phyloP scores from a whole-genome alignment of 805 yeast genomes.

The Barnettozyma vustinii region DNA sequence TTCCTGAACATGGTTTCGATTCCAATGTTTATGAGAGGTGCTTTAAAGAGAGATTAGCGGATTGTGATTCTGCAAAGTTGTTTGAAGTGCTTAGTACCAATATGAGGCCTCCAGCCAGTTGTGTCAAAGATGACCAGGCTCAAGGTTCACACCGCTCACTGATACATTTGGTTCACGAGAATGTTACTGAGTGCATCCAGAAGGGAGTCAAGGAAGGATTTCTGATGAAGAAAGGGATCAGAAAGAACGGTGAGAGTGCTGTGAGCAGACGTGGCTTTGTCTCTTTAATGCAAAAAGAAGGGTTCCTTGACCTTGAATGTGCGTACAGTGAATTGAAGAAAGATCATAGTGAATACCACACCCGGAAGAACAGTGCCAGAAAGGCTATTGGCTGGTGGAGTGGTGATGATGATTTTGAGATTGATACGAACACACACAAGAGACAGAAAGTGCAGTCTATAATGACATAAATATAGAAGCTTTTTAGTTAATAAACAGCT shows the following conservation, averaged over 20 bases:
- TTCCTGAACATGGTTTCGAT: constrained; percentile 33
- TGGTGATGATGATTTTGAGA: constrained; percentile 35
- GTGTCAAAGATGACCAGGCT: constrained; percentile 6
- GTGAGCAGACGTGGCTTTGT: constrained; percentile 30
- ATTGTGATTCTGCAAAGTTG: neutral
- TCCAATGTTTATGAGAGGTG: constrained; percentile 12
- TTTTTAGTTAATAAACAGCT: neutral
- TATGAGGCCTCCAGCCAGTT: constrained; percentile 7
- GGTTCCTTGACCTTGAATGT: neutral
- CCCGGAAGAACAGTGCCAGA: constrained; percentile 27
- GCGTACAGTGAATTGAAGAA: constrained; percentile 32
- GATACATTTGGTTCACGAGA: constrained; percentile 21
- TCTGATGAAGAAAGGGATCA: constrained; percentile 39
- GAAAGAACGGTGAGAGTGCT: constrained; percentile 37
- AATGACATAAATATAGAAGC: neutral
- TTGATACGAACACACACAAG: neutral
- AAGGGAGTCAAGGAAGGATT: constrained; percentile 62
- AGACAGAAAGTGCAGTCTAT: neutral
- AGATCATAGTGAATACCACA: constrained; percentile 24
- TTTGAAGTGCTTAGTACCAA: constrained; percentile 8
- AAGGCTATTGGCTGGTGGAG: constrained; percentile 42
- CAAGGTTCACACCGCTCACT: constrained; percentile 27
- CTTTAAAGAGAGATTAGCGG: constrained; percentile 13
- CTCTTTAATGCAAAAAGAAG: constrained; percentile 7
- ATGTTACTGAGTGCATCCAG: constrained; percentile 32